Evolutionary conservation across 2,329 filamentous ascomycete species (phyloP).

Genomic region (Penicillium olsonii): DNA sequence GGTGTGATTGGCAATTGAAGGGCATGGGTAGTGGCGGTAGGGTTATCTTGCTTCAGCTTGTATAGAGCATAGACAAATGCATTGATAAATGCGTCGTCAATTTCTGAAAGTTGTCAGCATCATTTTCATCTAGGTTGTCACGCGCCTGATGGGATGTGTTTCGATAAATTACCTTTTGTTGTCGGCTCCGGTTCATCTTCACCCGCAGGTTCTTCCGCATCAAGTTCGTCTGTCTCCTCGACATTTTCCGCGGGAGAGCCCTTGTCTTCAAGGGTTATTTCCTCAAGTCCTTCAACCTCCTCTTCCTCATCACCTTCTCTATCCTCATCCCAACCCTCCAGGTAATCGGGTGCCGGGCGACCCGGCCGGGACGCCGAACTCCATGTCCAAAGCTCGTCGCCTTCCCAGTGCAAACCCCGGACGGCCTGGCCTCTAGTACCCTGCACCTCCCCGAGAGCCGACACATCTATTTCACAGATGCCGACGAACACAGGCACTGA

Average conservation of each 20-base stretch:
- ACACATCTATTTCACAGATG: constrained; percentile 65
- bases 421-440: constrained; percentile 67
- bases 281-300: constrained; percentile 42
- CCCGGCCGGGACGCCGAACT: constrained; percentile 57
- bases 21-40: constrained; percentile 53
- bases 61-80: constrained; percentile 66
- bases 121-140: neutral
- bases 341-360: constrained; percentile 52
- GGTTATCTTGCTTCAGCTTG: constrained; percentile 59
- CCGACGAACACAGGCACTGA: constrained; percentile 66
- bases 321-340: constrained; percentile 54
- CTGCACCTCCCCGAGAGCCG: constrained; percentile 55
- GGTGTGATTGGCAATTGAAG: constrained; percentile 65
- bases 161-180: constrained; percentile 53
- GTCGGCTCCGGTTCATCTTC: constrained; percentile 54
- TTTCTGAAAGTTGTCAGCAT: constrained; percentile 51
- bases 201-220: constrained; percentile 35
- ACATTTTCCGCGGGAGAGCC: constrained; percentile 12
- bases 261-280: constrained; percentile 32
- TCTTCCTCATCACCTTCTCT: constrained; percentile 39
- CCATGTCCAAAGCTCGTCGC: constrained; percentile 70
- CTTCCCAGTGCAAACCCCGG: constrained; percentile 66
- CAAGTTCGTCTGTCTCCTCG: constrained; percentile 29
- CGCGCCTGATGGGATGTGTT: neutral
- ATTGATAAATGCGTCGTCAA: constrained; percentile 65